phyloP scores from a whole-genome alignment of 2,329 filamentous ascomycete genomes.

The Epichloe glyceriae region DNA sequence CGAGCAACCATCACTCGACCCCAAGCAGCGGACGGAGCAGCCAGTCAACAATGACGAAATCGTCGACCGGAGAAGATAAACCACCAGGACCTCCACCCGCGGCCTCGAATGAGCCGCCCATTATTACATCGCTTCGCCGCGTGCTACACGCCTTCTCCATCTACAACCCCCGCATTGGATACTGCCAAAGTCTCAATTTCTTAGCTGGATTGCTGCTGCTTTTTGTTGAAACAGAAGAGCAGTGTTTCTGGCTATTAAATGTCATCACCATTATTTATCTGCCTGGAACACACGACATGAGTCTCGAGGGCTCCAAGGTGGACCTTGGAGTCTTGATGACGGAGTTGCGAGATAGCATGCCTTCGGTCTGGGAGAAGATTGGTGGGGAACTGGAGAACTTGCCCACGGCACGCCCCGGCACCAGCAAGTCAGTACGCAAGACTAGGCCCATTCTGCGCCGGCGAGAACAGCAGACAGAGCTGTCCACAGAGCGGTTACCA shows the following conservation, averaged over 20 bases:
- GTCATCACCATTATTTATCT: conserved; percentile 82
- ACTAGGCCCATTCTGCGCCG: conserved; percentile 27
- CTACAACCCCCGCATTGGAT: conserved; percentile 83
- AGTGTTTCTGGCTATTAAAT: conserved; percentile 84
- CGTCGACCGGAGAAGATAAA: conserved; percentile 21
- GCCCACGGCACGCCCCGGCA: conserved; percentile 23
- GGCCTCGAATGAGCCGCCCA: conserved; percentile 51
- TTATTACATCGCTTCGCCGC: conserved; percentile 69
- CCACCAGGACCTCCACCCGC: conserved; percentile 18
- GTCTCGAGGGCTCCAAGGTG: conserved; percentile 81
- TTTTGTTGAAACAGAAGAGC: conserved; percentile 79
- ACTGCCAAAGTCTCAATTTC: conserved; percentile 94
- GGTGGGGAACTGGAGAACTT: conserved; percentile 57
- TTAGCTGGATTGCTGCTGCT: conserved; percentile 79
- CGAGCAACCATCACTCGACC: conserved; percentile 18
- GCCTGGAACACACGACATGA: conserved; percentile 83
- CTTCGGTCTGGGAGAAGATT: conserved; percentile 76
- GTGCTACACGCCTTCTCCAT: conserved; percentile 83
- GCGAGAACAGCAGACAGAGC: conserved; percentile 24
- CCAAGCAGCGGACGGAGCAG: conserved; percentile 21
- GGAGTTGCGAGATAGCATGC: conserved; percentile 68
- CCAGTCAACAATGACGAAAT: conserved; percentile 24
- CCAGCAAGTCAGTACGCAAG: conserved; percentile 22
- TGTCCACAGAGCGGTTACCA: conserved; percentile 49
- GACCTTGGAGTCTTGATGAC: conserved; percentile 91